phyloP scores from a whole-genome alignment of 2,329 filamentous ascomycete species.

The Cordyceps militaris region DNA sequence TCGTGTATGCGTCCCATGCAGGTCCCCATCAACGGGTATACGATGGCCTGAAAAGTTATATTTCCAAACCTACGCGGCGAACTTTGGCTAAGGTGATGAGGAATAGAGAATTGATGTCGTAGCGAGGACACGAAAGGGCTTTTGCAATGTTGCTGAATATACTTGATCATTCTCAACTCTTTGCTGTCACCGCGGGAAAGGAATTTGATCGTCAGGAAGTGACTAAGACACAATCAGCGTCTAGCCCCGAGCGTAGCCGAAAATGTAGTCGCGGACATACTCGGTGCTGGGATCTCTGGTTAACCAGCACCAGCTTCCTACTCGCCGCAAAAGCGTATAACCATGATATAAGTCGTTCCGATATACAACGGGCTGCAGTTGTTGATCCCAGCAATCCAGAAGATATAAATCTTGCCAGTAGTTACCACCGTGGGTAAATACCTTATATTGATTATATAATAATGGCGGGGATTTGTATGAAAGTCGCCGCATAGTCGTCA shows the following conservation, averaged over 20 bases:
- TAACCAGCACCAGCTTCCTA: not conserved
- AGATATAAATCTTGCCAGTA: not conserved
- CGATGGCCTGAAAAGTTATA: not conserved
- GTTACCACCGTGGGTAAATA: not conserved
- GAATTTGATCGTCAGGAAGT: not conserved
- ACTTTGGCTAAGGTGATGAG: not conserved
- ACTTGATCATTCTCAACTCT: not conserved
- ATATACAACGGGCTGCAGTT: not conserved
- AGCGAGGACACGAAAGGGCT: not conserved
- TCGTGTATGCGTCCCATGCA: not conserved
- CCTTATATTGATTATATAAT: too few relatives aligned
- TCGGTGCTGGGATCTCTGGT: not conserved
- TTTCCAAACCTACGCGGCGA: not conserved
- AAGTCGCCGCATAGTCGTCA: too few relatives aligned
- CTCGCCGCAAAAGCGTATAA: not conserved
- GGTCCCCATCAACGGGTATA: not conserved
- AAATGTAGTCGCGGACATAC: too few relatives aligned
- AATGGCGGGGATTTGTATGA: too few relatives aligned
- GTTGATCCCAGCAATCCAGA: not conserved
- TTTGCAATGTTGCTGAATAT: not conserved
- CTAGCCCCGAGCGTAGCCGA: not conserved
- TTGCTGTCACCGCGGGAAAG: not conserved
- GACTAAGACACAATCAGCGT: not conserved
- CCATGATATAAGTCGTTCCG: not conserved
- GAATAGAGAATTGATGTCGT: not conserved